These are phyloP conservation scores for Globisporangium recalcitrans DNA, from an alignment of 352 stramenopile species.

Conservation along the genomic window DNA sequence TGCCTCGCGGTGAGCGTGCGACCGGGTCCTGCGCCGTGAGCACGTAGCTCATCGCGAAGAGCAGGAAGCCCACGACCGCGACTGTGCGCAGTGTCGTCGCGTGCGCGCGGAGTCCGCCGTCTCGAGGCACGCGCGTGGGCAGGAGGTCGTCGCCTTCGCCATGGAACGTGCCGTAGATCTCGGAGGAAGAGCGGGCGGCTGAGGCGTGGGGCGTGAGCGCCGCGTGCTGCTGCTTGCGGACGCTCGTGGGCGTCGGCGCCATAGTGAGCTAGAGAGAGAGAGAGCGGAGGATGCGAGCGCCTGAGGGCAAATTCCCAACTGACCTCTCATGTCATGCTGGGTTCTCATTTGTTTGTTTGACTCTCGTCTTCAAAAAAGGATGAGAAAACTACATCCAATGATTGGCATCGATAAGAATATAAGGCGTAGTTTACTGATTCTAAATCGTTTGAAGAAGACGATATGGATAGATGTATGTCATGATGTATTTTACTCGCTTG, in stretches of 20 bases:
- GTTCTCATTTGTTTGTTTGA: too few species aligned
- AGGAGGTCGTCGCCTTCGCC: constrained; percentile 8
- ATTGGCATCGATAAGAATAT: too few species aligned
- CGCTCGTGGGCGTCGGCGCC: constrained; percentile 3
- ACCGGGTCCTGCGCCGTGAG: constrained; percentile 15
- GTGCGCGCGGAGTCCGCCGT: constrained; percentile 2
- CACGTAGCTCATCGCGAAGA: constrained; percentile 28
- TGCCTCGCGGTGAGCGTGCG: neutral
- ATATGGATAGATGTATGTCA: too few species aligned
- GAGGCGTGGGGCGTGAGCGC: neutral
- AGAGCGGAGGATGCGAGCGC: neutral
- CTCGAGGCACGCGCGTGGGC: constrained; percentile 2
- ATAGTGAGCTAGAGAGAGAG: neutral
- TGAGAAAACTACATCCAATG: too few species aligned
- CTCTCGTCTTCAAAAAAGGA: too few species aligned
- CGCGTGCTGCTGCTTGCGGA: constrained; percentile 6
- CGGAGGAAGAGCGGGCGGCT: constrained; percentile 6
- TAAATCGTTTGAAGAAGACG: too few species aligned
- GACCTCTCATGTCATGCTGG: too few species aligned
- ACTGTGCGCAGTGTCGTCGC: constrained; percentile 18
- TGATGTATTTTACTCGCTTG: too few species aligned
- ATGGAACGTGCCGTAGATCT: constrained; percentile 52
- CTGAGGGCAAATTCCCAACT: constrained; percentile 2
- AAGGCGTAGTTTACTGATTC: too few species aligned
- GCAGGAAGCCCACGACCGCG: constrained; percentile 26